A percentile compares a stretch with the other conserved stretches of the same genome.
phyloP scores from a whole-genome alignment of 1,139 yeast genomes.

The Saccharomyces hybrid region DNA sequence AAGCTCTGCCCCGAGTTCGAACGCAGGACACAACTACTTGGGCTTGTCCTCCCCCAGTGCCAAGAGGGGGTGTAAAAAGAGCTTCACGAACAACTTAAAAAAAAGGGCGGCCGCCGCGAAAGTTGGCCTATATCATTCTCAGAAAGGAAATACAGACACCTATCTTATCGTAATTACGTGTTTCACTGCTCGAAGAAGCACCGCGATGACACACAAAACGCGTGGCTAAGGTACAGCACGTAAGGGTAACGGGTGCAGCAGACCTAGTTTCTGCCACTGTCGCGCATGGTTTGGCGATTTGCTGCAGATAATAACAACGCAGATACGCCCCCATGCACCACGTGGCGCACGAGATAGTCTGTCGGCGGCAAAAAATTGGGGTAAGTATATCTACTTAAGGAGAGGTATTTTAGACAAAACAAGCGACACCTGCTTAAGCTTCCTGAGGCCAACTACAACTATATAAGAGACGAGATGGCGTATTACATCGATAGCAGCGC shows the following conservation, averaged over 20 bases:
- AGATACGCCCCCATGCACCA: not conserved
- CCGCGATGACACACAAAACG: not conserved
- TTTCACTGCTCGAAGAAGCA: not conserved
- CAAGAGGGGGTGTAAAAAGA: not conserved
- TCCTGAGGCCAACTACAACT: too few relatives aligned
- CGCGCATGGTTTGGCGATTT: not conserved
- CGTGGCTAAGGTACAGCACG: not conserved
- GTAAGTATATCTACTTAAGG: not conserved
- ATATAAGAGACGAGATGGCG: too few relatives aligned
- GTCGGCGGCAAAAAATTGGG: slow-evolving; percentile 1
- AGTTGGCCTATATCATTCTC: too few relatives aligned
- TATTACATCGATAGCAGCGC: too few relatives aligned
- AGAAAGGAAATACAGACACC: too few relatives aligned
- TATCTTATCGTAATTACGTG: too few relatives aligned
- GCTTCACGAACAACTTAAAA: too few relatives aligned
- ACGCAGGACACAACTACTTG: not conserved
- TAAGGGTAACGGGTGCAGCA: not conserved
- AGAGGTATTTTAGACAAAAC: not conserved
- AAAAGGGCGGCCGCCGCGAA: too few relatives aligned
- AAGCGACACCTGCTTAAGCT: too few relatives aligned
- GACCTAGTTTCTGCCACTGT: not conserved
- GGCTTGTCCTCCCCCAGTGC: not conserved
- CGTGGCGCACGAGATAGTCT: not conserved
- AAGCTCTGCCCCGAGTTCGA: not conserved
- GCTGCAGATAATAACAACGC: not conserved